Base-by-base conservation (phyloP, 352 stramenopile genomes). In the Aphanomyces stellatus region DNA sequence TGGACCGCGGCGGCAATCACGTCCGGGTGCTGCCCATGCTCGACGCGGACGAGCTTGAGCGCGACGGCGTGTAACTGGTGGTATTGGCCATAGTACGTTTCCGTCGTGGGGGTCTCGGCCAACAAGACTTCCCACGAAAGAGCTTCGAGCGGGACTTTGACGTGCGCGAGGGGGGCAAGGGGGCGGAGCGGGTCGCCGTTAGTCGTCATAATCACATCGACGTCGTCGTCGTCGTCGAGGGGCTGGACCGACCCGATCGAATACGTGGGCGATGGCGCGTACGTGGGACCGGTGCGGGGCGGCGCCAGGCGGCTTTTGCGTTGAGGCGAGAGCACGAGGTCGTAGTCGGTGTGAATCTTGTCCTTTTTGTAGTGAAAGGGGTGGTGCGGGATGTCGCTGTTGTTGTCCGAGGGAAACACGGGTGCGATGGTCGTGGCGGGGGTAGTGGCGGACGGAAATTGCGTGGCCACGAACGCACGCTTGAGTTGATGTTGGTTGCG, bases 1-100 rank as follows among this genome's bases (percentile, higher is more conserved):
- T 92, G 80, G 0, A 76, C 75, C 42, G 94, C 94, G 53, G 79
- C 72, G 65, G 89, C 82, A 33, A 93, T 75, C 15, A 34, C 42
- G 49, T n/a, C 60, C 0, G 7, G 10, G 4, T 63, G n/a, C n/a
- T 53, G 55, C 7, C 17, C 55, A 7, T 11, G n/a, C 5, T 63
- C 55, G 6, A 63, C 49, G 17, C 27, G 49, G 17, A 57, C 13
- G 27, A 57, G 22, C 25, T 57, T 57, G 22, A 57, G 13, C 25
- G 49, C 49, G 19, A 57, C 30, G 19, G 49, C 2, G 31, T 63
- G 55, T 15, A 28, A 63, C 13, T 63, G 55, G n/a, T 35, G 41
- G 25, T 53, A 63, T 35, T 63, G 35, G 13, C 41, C 55, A n/a
- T 63, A 51, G 35, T 63, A 63, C 17, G 51, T 63, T 31, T 63